Percentiles rank a stretch among this genome's conserved stretches.
Evolutionary conservation across 1,139 yeast genomes (phyloP).

Genomic region (Yarrowia galli): DNA sequence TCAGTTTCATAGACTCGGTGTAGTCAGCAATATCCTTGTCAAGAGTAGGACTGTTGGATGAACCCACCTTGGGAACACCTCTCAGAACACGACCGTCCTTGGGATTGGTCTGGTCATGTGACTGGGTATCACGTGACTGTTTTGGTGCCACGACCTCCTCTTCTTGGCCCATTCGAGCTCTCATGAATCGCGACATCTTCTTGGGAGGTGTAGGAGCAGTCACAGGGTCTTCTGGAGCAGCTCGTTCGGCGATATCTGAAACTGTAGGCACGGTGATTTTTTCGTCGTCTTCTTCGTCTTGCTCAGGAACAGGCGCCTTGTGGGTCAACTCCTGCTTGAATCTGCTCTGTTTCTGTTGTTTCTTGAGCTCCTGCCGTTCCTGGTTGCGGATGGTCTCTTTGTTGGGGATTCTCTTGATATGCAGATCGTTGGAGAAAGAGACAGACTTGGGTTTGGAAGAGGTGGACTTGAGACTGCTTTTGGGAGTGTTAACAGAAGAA

Average conservation of each 20-base stretch:
- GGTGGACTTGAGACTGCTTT: slow-evolving; percentile 21
- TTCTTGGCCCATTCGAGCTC: slow-evolving; percentile 42
- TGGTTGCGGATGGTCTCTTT: slow-evolving; percentile 35
- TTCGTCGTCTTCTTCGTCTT: slow-evolving; percentile 4
- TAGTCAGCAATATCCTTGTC: slow-evolving; percentile 13
- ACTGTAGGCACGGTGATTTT: slow-evolving; percentile 11
- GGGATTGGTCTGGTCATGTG: slow-evolving; percentile 28
- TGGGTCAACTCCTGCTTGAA: slow-evolving; percentile 24
- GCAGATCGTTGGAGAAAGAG: slow-evolving; percentile 10
- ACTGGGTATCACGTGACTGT: neutral
- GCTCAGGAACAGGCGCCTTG: neutral
- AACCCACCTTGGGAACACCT: neutral
- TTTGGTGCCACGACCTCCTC: neutral
- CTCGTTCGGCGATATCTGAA: slow-evolving; percentile 15
- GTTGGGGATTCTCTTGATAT: slow-evolving; percentile 26
- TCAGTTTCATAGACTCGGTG: slow-evolving; percentile 1
- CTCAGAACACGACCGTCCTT: neutral
- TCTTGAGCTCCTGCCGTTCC: slow-evolving; percentile 9
- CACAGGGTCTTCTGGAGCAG: neutral
- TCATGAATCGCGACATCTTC: slow-evolving; percentile 49
- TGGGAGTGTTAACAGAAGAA: neutral
- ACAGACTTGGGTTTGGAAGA: slow-evolving; percentile 25
- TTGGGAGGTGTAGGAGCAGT: slow-evolving; percentile 37
- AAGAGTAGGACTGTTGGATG: neutral
- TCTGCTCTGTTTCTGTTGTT: slow-evolving; percentile 30